Base-by-base conservation (phyloP, 768 basidiomycete genomes). In the Leccinum disarticulatum region DNA sequence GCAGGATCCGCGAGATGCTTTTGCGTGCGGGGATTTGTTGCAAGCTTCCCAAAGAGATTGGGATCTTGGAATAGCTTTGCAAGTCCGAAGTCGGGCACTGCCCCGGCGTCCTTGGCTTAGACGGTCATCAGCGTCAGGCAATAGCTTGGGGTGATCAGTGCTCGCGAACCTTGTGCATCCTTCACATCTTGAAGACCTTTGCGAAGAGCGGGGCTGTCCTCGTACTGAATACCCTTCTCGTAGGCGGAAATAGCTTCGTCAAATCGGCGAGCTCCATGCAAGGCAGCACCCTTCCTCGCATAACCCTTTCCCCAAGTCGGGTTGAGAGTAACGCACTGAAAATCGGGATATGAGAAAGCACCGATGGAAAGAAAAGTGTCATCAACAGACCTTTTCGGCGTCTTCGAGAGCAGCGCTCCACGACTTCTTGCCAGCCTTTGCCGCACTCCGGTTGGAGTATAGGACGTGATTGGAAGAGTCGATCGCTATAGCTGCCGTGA, bases 391-490 rank as follows among this genome's bases (percentile, higher is more conserved):
- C 88, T 93, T 83, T 69, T 96, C 93, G 6, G 95, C 95, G 76
- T 97, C 95, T 51, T 84, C 80, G 50, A 97, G 79, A 13, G 95
- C 95, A 17, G 79, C 83, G 22, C 74, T 74, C 79, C 86, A 97
- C 54, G 89, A 77, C 68, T 83, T 88, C 80, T 91, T 90, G 30
- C 93, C 93, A n/a, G 87, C 84, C 70, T 91, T 85, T 15, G 93
- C 91, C 19, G 95, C 95, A 68, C 93, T 95, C 59, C 95, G 82
- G 72, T 98, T 98, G 15, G 94, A 96, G 77, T 84, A 97, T 9
- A 97, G 79, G 55, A 98, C 95, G 73, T 90, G 88, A 70, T 96
- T 96, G 38, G 78, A 79, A 2, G 88, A 79, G 75, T 97, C 94
- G 66, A 95, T 67, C 51, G 81, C 85, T 70, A 98, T 90, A 19